Base-by-base conservation (phyloP, 202 grass and related monocot species). In the Tripidium arundinaceum region DNA sequence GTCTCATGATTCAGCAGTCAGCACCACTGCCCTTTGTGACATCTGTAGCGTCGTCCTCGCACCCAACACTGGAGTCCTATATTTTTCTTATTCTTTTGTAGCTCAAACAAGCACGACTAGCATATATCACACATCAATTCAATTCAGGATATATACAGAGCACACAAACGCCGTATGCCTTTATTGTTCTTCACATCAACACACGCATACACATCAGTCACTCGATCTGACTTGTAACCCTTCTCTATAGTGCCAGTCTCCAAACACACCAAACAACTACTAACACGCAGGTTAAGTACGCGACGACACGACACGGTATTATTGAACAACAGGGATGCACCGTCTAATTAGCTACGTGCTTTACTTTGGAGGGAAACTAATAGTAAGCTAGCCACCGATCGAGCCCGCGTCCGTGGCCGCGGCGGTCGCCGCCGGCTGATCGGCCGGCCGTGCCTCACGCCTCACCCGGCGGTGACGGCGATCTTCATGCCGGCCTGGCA, bases 401-500 rank as follows among this genome's bases (percentile, higher is more conserved):
- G n/a, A n/a, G n/a, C n/a, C n/a, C n/a, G n/a, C n/a, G n/a, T 46
- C 43, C 6, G 8, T 28, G 34, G 1, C 4, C 70, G 15, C 26
- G 27, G 8, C 39, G 65, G 27, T 6, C 46, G 52, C 7, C 25
- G 75, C 12, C 33, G 21, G 64, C 31, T 5, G 54, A 26, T 39
- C 5, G 3, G 34, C 11, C 10, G n/a, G 7, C 7, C 50, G 50
- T 9, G 19, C 50, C 38, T 49, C 41, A 15, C 13, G 42, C 27
- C 22, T 90, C 86, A 97, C 12, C 38, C 70, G 21, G 89, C 94
- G n/a, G 58, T 90, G 84, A 94, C 39, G 11, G 89, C 83, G 8
- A 97, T 78, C 87, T 94, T 97, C 94, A 97, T 97, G 39, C 94
- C 94, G 28, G 83, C 67, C 42, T 81, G 64, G 89, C 94, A 97